Base-by-base conservation (phyloP, 495 filamentous ascomycete genomes). In the Bacidia gigantensis region DNA sequence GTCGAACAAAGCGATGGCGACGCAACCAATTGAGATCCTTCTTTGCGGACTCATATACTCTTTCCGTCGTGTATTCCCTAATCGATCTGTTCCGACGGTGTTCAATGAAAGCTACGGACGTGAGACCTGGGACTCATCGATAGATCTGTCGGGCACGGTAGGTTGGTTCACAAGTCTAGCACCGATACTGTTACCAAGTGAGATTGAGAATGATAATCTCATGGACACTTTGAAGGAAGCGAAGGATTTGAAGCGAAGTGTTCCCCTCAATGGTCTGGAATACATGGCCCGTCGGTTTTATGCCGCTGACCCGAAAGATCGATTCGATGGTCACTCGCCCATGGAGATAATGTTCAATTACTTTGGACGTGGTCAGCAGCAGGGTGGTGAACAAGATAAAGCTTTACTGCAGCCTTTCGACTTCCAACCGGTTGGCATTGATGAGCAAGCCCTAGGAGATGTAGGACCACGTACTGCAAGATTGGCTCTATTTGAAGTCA, bases 331-430 rank as follows among this genome's bases (percentile, higher is more conserved):
- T 11, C 76, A 77, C 26, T 72, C 74, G 60, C 82, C 82, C 1
- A 65, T 85, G 43, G 83, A 87, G 65, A 74, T 86, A 26, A 68
- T 81, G 2, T 83, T 86, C 62, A 84, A 81, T 55, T 85, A 85
- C 57, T 71, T 79, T 25, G 82, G 80, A 2, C 67, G 71, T 11
- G 64, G 77, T 32, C 79, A 82, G 51, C 74, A 79, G 46, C 62
- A 82, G 2, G 78, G 81, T 60, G 69, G 74, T 1, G 65, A 71
- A 10, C 76, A 81, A 35, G 12, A n/a, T 5, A 44, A 17, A 22
- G 73, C 78, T 0, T 62, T 84, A 2, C 72, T 86, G 61, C 73
- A 78, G 42, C 44, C 44, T 9, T 35, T 35, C 14, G 29, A 35
- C 29, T 35, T 35, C 29, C 5, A 14, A 7, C 20, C 20, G 9